Conservation (phyloP, 2,329 filamentous ascomycete species). For the Pseudocercospora fijiensis region DNA sequence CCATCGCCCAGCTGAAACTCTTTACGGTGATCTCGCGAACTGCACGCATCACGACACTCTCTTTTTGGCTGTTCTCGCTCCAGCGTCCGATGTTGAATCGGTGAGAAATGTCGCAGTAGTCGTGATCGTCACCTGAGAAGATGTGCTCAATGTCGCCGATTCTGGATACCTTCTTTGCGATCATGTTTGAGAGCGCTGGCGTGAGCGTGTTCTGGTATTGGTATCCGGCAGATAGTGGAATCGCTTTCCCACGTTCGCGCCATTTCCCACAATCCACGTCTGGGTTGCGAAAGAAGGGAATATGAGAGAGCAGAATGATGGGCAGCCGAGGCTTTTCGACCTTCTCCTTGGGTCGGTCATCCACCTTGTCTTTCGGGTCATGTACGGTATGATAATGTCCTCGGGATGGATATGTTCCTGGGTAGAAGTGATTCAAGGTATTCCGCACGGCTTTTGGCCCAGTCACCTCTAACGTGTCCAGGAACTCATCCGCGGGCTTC, state of each 20-base stretch:
- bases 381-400: conserved; percentile 38
- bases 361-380: conserved; percentile 29
- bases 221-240: conserved; percentile 75
- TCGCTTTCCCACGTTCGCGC: conserved; percentile 82
- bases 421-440: conserved; percentile 53
- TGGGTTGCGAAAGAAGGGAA: conserved; percentile 78
- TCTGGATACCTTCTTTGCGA: conserved; percentile 65
- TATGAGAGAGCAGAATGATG: conserved; percentile 84
- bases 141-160: conserved; percentile 75
- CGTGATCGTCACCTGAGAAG: conserved; percentile 96
- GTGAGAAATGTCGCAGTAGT: conserved; percentile 91
- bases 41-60: conserved; percentile 51
- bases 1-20: conserved; percentile 94
- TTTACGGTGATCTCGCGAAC: conserved; percentile 88
- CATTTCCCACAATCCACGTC: conserved; percentile 85
- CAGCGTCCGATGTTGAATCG: conserved; percentile 43
- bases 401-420: conserved; percentile 39
- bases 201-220: conserved; percentile 96
- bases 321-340: conserved; percentile 61
- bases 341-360: conserved; percentile 12
- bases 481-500: conserved; percentile 71
- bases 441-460: conserved; percentile 69
- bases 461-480: conserved; percentile 62
- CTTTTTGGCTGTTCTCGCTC: conserved; percentile 37
- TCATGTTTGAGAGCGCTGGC: conserved; percentile 68